Conservation (phyloP, 129 eudicot species). For the Deinandra increscens region DNA sequence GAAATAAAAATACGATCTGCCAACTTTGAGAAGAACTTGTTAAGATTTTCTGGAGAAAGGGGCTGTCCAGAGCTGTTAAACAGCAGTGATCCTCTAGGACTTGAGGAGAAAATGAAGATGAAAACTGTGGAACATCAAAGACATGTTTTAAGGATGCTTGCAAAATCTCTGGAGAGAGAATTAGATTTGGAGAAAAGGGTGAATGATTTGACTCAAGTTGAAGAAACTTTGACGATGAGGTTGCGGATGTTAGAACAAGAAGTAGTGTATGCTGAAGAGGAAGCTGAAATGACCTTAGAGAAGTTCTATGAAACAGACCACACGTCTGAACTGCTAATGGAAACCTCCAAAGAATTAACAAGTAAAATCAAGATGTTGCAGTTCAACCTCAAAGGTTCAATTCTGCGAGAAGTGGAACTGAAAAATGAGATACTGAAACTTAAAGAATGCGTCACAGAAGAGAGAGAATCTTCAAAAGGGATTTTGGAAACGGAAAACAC, state of each 20-base stretch:
- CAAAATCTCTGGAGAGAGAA: conserved; percentile 76
- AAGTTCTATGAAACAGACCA: conserved; percentile 66
- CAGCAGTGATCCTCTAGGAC: conserved; percentile 16
- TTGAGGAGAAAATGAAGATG: conserved; percentile 52
- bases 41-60: conserved; percentile 33
- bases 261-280: conserved; percentile 50
- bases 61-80: conserved; percentile 26
- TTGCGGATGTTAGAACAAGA: conserved; percentile 44
- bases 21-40: conserved; percentile 49
- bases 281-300: conserved; percentile 46
- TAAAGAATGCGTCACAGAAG: conserved; percentile 28
- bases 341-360: conserved; percentile 53
- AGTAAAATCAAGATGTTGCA: conserved; percentile 48
- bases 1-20: conserved; percentile 58
- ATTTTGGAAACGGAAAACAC: conserved; percentile 29
- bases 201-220: conserved; percentile 47
- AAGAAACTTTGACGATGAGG: conserved; percentile 59
- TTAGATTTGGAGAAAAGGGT: conserved; percentile 66
- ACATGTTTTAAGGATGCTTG: conserved; percentile 69
- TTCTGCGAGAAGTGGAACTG: conserved; percentile 50
- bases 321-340: conserved; percentile 57
- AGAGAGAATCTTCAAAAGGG: conserved; percentile 33
- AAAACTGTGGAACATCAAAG: conserved; percentile 80
- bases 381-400: conserved; percentile 49
- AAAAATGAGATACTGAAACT: conserved; percentile 29